phyloP scores from a whole-genome alignment of 768 basidiomycete species.

The Favolaschia claudopus region DNA sequence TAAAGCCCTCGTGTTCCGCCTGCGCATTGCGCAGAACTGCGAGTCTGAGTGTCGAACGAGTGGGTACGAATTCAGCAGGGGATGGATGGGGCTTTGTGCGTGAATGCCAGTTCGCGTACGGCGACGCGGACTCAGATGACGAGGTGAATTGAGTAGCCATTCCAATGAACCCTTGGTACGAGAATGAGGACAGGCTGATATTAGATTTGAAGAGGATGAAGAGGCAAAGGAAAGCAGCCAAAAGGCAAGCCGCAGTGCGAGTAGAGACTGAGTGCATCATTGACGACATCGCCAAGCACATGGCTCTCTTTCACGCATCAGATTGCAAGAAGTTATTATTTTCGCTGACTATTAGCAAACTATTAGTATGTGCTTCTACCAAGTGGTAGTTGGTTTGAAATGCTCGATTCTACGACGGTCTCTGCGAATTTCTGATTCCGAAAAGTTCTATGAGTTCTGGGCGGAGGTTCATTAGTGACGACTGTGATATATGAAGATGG shows the following conservation, averaged over 20 bases:
- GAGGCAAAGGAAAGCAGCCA: neutral
- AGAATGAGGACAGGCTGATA: neutral
- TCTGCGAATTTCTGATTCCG: slow-evolving; percentile 43
- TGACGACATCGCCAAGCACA: too few species aligned
- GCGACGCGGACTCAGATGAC: slow-evolving; percentile 20
- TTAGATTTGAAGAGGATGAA: slow-evolving; percentile 6
- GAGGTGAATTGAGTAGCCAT: neutral
- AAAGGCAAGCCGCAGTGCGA: too few species aligned
- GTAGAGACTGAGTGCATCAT: too few species aligned
- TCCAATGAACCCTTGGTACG: neutral
- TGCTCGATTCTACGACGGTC: slow-evolving; percentile 14
- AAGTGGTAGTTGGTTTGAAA: too few species aligned
- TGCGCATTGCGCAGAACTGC: slow-evolving; percentile 42
- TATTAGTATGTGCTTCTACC: neutral
- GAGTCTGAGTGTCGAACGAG: slow-evolving; percentile 35
- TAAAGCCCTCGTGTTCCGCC: slow-evolving; percentile 45
- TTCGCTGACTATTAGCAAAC: too few species aligned
- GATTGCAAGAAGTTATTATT: too few species aligned
- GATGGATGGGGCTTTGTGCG: slow-evolving; percentile 36
- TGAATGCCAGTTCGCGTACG: slow-evolving; percentile 37
- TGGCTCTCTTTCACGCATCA: too few species aligned
- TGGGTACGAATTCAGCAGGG: slow-evolving; percentile 34
- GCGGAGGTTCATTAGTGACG: neutral
- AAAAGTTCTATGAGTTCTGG: slow-evolving; percentile 70
- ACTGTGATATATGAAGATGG: neutral